These are phyloP conservation scores for Gigaspora rosea DNA, from an alignment of 192 early-diverging fungal species.

Conservation along the genomic window DNA sequence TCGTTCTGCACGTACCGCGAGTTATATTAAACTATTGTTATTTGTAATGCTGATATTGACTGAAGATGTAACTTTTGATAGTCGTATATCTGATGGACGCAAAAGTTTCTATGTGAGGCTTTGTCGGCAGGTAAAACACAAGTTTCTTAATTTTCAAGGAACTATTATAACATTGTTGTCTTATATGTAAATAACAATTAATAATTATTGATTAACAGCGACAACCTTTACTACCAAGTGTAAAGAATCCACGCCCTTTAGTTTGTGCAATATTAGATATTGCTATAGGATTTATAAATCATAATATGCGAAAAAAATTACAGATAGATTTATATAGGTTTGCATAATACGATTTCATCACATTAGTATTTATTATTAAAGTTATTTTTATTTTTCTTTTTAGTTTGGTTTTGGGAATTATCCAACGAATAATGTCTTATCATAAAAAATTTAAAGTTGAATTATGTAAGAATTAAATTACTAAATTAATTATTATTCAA, in stretches of 20 bases:
- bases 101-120: slow-evolving; percentile 29
- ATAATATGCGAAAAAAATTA: slow-evolving; percentile 59
- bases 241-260: slow-evolving; percentile 42
- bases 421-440: slow-evolving; percentile 37
- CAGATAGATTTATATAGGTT: slow-evolving; percentile 51
- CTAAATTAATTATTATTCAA: not conserved
- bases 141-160: slow-evolving; percentile 25
- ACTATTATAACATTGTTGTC: not conserved
- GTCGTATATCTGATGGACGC: slow-evolving; percentile 37
- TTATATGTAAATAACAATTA: not conserved
- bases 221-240: slow-evolving; percentile 47
- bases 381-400: no score
- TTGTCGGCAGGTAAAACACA: slow-evolving; percentile 42
- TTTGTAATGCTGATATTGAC: slow-evolving; percentile 45
- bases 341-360: not conserved
- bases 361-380: no score
- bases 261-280: slow-evolving; percentile 50
- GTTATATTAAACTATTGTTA: slow-evolving; percentile 51
- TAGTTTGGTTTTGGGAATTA: slow-evolving; percentile 34
- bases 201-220: slow-evolving; percentile 38
- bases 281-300: slow-evolving; percentile 52
- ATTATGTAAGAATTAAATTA: slow-evolving; percentile 33
- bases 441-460: slow-evolving; percentile 33
- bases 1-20: slow-evolving; percentile 40
- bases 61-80: slow-evolving; percentile 44